Evolutionary conservation across 176 grass and related monocot genomes (phyloP), one percentile per base, ranked within the genome.

Genomic region (Pontederia crassipes): DNA sequence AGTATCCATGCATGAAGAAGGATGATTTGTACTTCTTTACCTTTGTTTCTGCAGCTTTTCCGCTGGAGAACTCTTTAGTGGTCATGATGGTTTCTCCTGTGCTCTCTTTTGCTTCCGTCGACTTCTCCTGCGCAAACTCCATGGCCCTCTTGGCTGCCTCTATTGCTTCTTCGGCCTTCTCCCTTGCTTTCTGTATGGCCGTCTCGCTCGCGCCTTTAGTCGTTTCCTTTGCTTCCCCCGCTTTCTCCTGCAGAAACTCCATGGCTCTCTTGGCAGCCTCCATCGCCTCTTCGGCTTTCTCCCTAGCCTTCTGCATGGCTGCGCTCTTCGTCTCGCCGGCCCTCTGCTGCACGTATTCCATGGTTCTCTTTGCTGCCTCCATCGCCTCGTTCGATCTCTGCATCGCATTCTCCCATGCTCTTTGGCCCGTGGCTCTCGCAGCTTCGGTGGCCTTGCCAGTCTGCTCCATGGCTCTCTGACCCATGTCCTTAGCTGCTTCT

Each of bases 341-440:
- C 18, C 55, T 65, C 61, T 72, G 64, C 32, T 40, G 32, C 32
- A 40, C 32, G 6, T 40, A 40, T 7, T 40, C 32, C 53, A 56
- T 56, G 4, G n/a, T 52, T 11, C 32, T 40, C 32, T 48, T 66
- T 6, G 76, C 69, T 16, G 62, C 75, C 32, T 57, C 75, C 50
- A 26, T 77, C 17, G 55, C 54, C 14, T 66, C 68, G 69, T 95
- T 68, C 17, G 68, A 8, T 11, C 46, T 62, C 4, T 74, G 13
- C 29, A 47, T 45, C 1, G 70, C 68, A 20, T 47, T 51, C 10
- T 70, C 64, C 46, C 8, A 7, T 2, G 62, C 32, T 27, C 16
- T 65, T 49, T 11, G 17, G 8, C 59, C 59, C 4, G 8, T 62
- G 2, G 14, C 13, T 57, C 60, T 50, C 11, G 70, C 65, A 4